phyloP scores from a whole-genome alignment of 805 yeast genomes.

The Hemisphaericaspora nanyangensis region DNA sequence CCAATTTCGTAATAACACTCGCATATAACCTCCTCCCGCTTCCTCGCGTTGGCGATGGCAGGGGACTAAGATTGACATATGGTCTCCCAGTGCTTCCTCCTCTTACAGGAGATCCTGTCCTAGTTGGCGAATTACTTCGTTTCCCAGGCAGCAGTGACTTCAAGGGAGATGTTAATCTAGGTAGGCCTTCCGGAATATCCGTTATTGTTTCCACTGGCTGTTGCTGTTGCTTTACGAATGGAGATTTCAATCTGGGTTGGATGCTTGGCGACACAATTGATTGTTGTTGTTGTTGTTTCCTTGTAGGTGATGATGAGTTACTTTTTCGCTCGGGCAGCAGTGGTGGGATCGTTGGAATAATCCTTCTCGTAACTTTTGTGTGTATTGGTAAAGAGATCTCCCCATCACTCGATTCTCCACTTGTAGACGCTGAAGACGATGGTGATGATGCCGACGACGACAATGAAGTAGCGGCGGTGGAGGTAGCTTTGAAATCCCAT shows the following conservation, averaged over 20 bases:
- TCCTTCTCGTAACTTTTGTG: conserved; percentile 2
- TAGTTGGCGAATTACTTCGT: conserved; percentile 1
- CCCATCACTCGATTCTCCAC: too few species aligned
- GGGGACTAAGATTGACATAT: conserved; percentile 1
- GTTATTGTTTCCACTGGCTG: neutral
- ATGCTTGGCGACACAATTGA: neutral
- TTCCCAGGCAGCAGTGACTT: conserved; percentile 9
- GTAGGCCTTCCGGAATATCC: neutral
- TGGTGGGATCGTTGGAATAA: too few species aligned
- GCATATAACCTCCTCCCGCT: neutral
- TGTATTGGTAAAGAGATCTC: neutral
- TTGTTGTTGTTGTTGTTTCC: too few species aligned
- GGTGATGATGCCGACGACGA: too few species aligned
- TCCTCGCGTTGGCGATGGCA: neutral
- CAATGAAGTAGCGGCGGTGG: neutral
- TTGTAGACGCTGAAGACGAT: conserved; percentile 7
- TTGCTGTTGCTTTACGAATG: neutral
- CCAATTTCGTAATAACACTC: neutral
- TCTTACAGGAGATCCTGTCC: neutral
- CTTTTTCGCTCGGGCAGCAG: too few species aligned
- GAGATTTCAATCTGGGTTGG: neutral
- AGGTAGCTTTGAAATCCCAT: conserved; percentile 36
- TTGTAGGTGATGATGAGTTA: too few species aligned
- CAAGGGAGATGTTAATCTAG: conserved; percentile 11
- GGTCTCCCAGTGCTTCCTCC: neutral